Conservation (phyloP, 176 grass and related monocot species). For the Leersia perrieri region DNA sequence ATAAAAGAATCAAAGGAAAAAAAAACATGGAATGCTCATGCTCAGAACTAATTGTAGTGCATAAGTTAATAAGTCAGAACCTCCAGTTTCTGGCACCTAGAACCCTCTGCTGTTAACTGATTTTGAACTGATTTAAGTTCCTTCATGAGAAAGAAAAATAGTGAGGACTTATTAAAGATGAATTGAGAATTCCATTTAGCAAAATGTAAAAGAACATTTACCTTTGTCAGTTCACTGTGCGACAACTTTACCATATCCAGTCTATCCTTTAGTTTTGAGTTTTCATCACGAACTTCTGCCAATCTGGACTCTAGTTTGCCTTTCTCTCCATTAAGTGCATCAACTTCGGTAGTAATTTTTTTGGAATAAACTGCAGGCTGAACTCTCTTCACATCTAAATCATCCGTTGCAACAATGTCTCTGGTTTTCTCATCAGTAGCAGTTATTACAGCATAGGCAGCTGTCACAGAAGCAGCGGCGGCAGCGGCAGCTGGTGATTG, state of each 20-base stretch:
- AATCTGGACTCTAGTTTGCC: slow-evolving; percentile 57
- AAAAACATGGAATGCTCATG: slow-evolving; percentile 16
- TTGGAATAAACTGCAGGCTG: slow-evolving; percentile 54
- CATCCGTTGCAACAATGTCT: slow-evolving; percentile 42
- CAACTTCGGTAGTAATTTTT: slow-evolving; percentile 46
- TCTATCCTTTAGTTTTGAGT: slow-evolving; percentile 64
- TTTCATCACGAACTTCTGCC: slow-evolving; percentile 60
- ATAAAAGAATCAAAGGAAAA: slow-evolving; percentile 6
- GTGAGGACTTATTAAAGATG: background rate
- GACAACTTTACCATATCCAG: slow-evolving; percentile 61
- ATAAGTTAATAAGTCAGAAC: slow-evolving; percentile 41
- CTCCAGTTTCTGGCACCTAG: slow-evolving; percentile 88
- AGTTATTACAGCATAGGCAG: slow-evolving; percentile 82
- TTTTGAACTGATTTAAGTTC: slow-evolving; percentile 86
- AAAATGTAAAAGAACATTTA: slow-evolving; percentile 41
- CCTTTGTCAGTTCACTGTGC: slow-evolving; percentile 69
- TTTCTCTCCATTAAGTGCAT: slow-evolving; percentile 60
- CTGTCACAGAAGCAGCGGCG: slow-evolving; percentile 73
- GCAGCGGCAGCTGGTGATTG: slow-evolving; percentile 81
- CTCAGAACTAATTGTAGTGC: slow-evolving; percentile 19
- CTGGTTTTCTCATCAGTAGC: slow-evolving; percentile 60
- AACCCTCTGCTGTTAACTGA: slow-evolving; percentile 80
- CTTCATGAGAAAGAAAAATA: slow-evolving; percentile 47
- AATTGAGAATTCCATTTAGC: slow-evolving; percentile 6
- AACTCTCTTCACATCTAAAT: slow-evolving; percentile 60